Evolutionary conservation across 2,329 filamentous ascomycete species (phyloP), one percentile per base, ranked within the genome.

Genomic region (Lasiodiplodia gonubiensis): DNA sequence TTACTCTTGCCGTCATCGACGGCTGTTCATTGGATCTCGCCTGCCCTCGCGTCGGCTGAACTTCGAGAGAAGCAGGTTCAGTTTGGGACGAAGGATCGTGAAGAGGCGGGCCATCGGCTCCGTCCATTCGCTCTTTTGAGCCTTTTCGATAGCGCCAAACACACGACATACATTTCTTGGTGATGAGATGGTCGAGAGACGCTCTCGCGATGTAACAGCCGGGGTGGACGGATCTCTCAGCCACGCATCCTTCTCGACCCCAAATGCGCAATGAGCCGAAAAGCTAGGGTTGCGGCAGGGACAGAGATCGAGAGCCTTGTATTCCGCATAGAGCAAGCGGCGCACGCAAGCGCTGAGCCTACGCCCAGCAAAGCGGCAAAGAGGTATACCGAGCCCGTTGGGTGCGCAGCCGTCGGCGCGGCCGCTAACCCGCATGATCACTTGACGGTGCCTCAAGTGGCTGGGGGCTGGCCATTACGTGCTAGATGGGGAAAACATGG

Each of bases 381-480:
- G n/a, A 46, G 42, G 42, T 46, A 46, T 46, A 46, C 42, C 42
- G n/a, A 46, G 42, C 51, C 49, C 49, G 21, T 25, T 30, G 51
- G 51, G 51, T 27, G 11, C 27, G 27, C 51, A 53, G 53, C 49
- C 49, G 25, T 39, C 37, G 42, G 42, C 10, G 57, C 57, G 57
- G 42, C 57, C 57, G 21, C 57, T 48, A 61, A 61, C 57, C 57
- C 57, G 57, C 57, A 61, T 61, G 39, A 61, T 42, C 57, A 25
- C 49, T 54, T 30, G 42, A 48, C 25, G 42, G 39, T 21, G n/a
- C 37, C 54, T 57, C 16, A 61, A 61, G 25, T 30, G 5, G 23
- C 39, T 21, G 57, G 57, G 10, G 42, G 42, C 42, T 46, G n/a
- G n/a, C 18, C 42, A 46, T 46, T 46, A 21, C 42, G 42, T 46